Evolutionary conservation across 2,329 filamentous ascomycete genomes (phyloP).

Genomic region (Fusarium equiseti): DNA sequence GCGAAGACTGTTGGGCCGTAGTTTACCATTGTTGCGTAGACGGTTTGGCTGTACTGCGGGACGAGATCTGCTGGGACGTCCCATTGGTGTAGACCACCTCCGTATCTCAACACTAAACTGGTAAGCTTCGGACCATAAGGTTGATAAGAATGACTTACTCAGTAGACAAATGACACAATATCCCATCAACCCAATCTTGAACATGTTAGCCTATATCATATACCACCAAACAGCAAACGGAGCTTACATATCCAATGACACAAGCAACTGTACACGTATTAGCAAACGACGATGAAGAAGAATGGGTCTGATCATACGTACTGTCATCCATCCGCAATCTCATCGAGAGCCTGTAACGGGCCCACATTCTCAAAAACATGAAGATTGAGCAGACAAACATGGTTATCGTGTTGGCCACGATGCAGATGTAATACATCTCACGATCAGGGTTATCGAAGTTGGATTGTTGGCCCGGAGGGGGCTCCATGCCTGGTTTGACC

Average conservation of each 20-base stretch:
- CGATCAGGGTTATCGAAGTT: conserved; percentile 29
- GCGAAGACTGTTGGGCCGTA: conserved; percentile 33
- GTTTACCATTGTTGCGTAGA: conserved; percentile 35
- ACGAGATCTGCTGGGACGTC: conserved; percentile 26
- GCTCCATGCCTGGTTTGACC: conserved; percentile 31
- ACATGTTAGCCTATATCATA: no score
- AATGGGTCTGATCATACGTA: no score
- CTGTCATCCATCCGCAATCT: conserved; percentile 24
- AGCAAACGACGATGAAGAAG: no score
- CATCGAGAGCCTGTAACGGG: conserved; percentile 28
- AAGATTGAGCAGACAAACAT: conserved; percentile 24
- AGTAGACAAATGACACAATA: conserved; percentile 26
- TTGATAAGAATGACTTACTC: not conserved
- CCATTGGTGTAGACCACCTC: conserved; percentile 30
- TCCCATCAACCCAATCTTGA: conserved; percentile 31
- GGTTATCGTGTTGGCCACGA: conserved; percentile 14
- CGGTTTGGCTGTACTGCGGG: conserved; percentile 23
- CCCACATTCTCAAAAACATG: conserved; percentile 18
- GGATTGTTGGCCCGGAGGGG: conserved; percentile 17
- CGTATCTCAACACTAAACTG: not conserved
- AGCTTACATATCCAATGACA: conserved; percentile 28
- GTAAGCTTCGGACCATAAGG: fast-evolving
- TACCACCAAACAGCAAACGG: no score
- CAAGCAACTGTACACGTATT: conserved; percentile 35
- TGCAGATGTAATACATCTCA: conserved; percentile 32